Evolutionary conservation across 805 yeast genomes (phyloP).

Genomic region (Wickerhamomyces sydowiorum): DNA sequence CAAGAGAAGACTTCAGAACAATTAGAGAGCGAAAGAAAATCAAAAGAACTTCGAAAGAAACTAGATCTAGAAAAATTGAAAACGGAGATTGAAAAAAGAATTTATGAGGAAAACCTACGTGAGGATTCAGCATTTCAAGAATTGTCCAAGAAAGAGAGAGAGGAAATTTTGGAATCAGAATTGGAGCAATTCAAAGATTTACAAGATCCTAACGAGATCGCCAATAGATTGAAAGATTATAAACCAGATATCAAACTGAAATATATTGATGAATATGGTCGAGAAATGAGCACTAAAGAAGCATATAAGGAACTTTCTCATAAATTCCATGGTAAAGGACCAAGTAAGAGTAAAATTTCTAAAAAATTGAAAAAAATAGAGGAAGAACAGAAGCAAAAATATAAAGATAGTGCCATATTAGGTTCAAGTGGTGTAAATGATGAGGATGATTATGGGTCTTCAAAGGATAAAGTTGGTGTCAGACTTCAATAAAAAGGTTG

Average conservation of each 20-base stretch:
- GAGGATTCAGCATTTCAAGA: slow-evolving; percentile 13
- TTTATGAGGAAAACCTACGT: slow-evolving; percentile 8
- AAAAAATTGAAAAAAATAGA: slow-evolving; percentile 16
- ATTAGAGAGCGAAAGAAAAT: slow-evolving; percentile 5
- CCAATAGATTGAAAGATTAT: slow-evolving; percentile 25
- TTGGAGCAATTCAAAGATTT: slow-evolving; percentile 6
- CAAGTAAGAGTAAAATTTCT: slow-evolving; percentile 15
- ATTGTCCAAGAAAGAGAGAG: slow-evolving; percentile 36
- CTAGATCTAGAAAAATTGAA: slow-evolving; percentile 10
- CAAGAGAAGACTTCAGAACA: slow-evolving; percentile 6
- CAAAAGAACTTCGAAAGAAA: slow-evolving; percentile 9
- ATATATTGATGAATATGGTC: slow-evolving; percentile 50
- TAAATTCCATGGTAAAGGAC: slow-evolving; percentile 48
- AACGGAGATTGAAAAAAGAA: slow-evolving; percentile 12
- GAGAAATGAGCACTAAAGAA: slow-evolving; percentile 41
- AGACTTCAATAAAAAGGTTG: background rate
- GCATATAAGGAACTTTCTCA: slow-evolving; percentile 59
- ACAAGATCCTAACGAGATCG: slow-evolving; percentile 6
- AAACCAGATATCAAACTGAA: slow-evolving; percentile 43
- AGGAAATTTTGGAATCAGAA: slow-evolving; percentile 28
- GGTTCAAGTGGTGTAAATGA: background rate
- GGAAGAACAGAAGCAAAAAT: slow-evolving; percentile 10
- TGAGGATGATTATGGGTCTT: background rate
- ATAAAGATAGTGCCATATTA: slow-evolving; percentile 2
- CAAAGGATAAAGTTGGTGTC: background rate